phyloP scores from a whole-genome alignment of 2,329 filamentous ascomycete species.

The Pseudocercospora ulei region DNA sequence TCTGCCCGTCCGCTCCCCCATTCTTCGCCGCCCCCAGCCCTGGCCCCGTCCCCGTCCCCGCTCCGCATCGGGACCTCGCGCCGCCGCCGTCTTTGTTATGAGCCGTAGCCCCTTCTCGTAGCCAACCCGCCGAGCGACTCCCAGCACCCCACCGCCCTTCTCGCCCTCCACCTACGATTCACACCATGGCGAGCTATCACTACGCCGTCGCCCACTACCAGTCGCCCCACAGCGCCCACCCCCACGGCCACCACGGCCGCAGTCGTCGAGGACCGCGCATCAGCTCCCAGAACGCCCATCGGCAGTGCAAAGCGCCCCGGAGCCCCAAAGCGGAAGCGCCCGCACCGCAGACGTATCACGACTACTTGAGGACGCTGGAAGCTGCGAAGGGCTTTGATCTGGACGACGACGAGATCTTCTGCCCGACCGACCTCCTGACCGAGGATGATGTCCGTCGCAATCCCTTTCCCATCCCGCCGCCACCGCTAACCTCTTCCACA shows the following conservation, averaged over 20 bases:
- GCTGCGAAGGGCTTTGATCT: slow-evolving; percentile 87
- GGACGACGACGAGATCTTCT: slow-evolving; percentile 93
- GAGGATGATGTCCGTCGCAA: slow-evolving; percentile 68
- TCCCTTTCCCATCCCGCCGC: slow-evolving; percentile 18
- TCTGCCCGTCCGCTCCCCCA: slow-evolving; percentile 2
- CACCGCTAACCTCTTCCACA: slow-evolving; percentile 33
- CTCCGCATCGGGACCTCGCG: slow-evolving; percentile 2
- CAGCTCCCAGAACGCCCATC: slow-evolving; percentile 71
- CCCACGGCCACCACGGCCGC: slow-evolving; percentile 74
- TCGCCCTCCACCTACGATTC: slow-evolving; percentile 21
- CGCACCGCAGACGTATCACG: slow-evolving; percentile 63
- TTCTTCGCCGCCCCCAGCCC: slow-evolving; percentile 1
- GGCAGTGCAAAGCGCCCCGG: slow-evolving; percentile 68
- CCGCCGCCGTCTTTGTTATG: slow-evolving; percentile 7
- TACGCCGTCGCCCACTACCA: slow-evolving; percentile 42
- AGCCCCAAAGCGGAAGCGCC: slow-evolving; percentile 81
- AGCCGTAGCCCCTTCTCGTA: slow-evolving; percentile 7
- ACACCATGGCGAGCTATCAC: slow-evolving; percentile 46
- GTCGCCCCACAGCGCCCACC: slow-evolving; percentile 44
- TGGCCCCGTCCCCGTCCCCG: slow-evolving; percentile 7
- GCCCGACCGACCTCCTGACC: slow-evolving; percentile 73
- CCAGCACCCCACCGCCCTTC: slow-evolving; percentile 1
- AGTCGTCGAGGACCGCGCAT: slow-evolving; percentile 75
- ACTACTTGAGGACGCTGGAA: slow-evolving; percentile 81
- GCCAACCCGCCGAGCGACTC: neutral